Evolutionary conservation across 2,329 filamentous ascomycete genomes (phyloP).

Genomic region (Coniochaeta sp.): DNA sequence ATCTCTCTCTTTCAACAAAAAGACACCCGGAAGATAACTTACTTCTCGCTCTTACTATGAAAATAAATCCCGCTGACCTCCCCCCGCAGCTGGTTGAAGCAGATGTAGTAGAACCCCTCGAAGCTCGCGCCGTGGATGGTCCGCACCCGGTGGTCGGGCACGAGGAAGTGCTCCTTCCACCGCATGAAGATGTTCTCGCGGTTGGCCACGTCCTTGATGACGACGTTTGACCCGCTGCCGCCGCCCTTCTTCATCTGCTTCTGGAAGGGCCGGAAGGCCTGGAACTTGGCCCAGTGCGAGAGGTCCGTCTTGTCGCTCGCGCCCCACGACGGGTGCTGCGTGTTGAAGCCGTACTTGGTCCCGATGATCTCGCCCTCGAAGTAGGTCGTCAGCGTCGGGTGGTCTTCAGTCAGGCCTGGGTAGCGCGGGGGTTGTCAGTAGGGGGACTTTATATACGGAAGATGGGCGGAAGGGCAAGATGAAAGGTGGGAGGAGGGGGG

Average conservation of each 20-base stretch:
- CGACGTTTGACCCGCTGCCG: constrained; percentile 42
- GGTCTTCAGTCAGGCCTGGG: constrained; percentile 83
- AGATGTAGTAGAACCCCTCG: constrained; percentile 98
- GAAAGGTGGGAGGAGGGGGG: background rate
- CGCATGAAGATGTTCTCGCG: constrained; percentile 94
- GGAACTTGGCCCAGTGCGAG: constrained; percentile 88
- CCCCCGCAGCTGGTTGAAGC: constrained; percentile 87
- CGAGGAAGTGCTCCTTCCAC: constrained; percentile 98
- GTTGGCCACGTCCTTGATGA: constrained; percentile 65
- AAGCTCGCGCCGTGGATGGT: constrained; percentile 94
- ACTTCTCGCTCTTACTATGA: constrained; percentile 97
- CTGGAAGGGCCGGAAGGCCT: constrained; percentile 70
- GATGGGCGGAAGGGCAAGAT: constrained; percentile 4
- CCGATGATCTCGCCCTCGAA: constrained; percentile 98
- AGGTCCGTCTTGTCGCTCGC: constrained; percentile 87
- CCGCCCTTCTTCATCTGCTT: constrained; percentile 46
- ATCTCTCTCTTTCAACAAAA: constrained; percentile 3
- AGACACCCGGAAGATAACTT: constrained; percentile 28
- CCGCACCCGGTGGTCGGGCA: constrained; percentile 86
- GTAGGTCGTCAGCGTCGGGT: constrained; percentile 95
- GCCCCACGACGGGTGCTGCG: constrained; percentile 83
- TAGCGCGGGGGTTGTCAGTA: background rate
- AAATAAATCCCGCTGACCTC: constrained; percentile 93
- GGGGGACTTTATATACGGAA: too few relatives aligned
- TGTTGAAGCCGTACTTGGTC: constrained; percentile 88